Evolutionary conservation across 805 yeast species (phyloP).

Genomic region (Pichia nanzhaoensis): DNA sequence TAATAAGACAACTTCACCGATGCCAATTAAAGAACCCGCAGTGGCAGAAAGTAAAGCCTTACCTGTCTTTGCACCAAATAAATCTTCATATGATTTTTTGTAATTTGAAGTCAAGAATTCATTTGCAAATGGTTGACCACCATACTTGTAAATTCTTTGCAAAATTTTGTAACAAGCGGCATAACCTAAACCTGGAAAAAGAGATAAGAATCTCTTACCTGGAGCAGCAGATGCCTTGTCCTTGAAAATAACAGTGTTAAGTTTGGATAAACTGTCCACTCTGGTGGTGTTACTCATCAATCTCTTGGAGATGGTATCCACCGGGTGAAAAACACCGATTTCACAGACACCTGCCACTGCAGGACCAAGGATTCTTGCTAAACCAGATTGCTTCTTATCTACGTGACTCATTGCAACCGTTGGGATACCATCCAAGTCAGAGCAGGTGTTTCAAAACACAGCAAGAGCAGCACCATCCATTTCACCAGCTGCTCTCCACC

Average conservation of each 20-base stretch:
- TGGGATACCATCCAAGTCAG: background rate
- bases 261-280: conserved; percentile 54
- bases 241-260: conserved; percentile 83
- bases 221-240: conserved; percentile 69
- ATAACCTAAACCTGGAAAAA: conserved; percentile 97
- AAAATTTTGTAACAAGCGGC: conserved; percentile 95
- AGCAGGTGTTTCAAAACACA: too few relatives aligned
- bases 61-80: conserved; percentile 91
- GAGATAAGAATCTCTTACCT: conserved; percentile 64
- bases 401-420: conserved; percentile 20
- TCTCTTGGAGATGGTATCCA: conserved; percentile 96
- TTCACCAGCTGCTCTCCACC: too few relatives aligned
- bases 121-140: conserved; percentile 98
- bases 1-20: conserved; percentile 91
- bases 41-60: conserved; percentile 96
- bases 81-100: conserved; percentile 59
- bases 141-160: conserved; percentile 97
- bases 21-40: conserved; percentile 95
- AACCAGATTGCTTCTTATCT: conserved; percentile 82
- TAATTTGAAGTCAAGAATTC: conserved; percentile 79
- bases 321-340: conserved; percentile 96
- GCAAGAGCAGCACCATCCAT: too few relatives aligned
- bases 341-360: conserved; percentile 98
- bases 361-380: conserved; percentile 92
- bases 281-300: conserved; percentile 76